These are phyloP conservation scores for Trametes versicolor DNA, from an alignment of 1,284 basidiomycete species.

Conservation along the genomic window DNA sequence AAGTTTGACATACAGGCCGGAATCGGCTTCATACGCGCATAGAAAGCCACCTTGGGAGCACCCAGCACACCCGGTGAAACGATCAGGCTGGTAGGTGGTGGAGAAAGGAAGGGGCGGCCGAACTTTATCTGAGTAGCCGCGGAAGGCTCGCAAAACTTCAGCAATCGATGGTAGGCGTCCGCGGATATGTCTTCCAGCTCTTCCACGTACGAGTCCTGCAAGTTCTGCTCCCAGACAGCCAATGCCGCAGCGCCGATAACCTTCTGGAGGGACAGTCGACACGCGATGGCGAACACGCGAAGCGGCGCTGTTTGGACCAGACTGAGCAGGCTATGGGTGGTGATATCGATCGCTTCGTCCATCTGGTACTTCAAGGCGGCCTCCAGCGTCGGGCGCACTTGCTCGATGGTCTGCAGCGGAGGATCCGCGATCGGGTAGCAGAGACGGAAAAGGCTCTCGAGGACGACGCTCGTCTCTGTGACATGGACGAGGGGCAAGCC, in stretches of 20 bases:
- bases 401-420: slow-evolving; percentile 4
- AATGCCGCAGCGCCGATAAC: neutral
- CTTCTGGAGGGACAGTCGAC: neutral
- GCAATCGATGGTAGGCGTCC: slow-evolving; percentile 6
- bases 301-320: neutral
- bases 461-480: slow-evolving; percentile 44
- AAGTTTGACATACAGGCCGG: too few species aligned
- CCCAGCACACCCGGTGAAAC: neutral
- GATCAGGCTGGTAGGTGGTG: too few species aligned
- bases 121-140: too few species aligned
- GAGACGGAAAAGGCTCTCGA: slow-evolving; percentile 48
- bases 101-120: too few species aligned
- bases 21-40: too few species aligned
- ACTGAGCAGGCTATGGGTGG: neutral
- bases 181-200: neutral
- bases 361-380: slow-evolving; percentile 2
- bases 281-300: neutral
- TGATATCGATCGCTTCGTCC: neutral
- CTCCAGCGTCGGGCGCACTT: neutral
- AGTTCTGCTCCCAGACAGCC: neutral
- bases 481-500: slow-evolving; percentile 44
- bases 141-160: slow-evolving; percentile 15
- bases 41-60: too few species aligned
- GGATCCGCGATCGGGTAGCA: slow-evolving; percentile 47
- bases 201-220: neutral